These are phyloP conservation scores for Leccinum olivaceopallidum DNA, from an alignment of 768 basidiomycete genomes.

Conservation along the genomic window DNA sequence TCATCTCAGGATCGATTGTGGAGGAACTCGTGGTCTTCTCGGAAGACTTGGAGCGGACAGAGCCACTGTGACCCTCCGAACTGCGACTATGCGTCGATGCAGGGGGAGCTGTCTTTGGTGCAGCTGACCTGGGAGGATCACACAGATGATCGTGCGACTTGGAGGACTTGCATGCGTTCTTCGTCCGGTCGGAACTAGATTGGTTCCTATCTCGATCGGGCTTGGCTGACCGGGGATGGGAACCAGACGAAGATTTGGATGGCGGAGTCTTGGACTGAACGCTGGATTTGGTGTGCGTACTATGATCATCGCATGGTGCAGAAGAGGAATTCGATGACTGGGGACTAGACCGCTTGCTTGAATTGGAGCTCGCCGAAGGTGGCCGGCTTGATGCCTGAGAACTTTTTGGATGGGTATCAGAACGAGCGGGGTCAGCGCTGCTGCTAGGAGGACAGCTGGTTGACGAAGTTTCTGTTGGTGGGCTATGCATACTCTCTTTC, in stretches of 20 bases:
- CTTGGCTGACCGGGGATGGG: slow-evolving; percentile 19
- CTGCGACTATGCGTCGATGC: slow-evolving; percentile 15
- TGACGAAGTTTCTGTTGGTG: slow-evolving; percentile 29
- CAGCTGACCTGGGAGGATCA: slow-evolving; percentile 19
- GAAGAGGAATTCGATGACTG: slow-evolving; percentile 15
- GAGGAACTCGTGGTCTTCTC: slow-evolving; percentile 12
- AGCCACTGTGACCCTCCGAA: slow-evolving; percentile 12
- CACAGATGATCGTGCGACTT: slow-evolving; percentile 27
- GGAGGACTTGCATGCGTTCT: slow-evolving; percentile 15
- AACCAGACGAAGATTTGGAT: slow-evolving; percentile 16
- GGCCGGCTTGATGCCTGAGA: slow-evolving; percentile 31
- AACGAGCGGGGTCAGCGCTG: slow-evolving; percentile 23
- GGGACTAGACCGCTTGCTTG: slow-evolving; percentile 22
- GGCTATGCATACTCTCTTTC: slow-evolving; percentile 32
- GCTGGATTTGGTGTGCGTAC: slow-evolving; percentile 9
- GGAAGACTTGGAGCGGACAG: slow-evolving; percentile 16
- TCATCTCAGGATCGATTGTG: slow-evolving; percentile 2
- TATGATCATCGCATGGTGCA: slow-evolving; percentile 14
- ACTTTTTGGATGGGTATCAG: slow-evolving; percentile 22
- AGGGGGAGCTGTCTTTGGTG: slow-evolving; percentile 7
- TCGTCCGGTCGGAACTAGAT: slow-evolving; percentile 22
- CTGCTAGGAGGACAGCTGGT: slow-evolving; percentile 20
- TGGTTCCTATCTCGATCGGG: slow-evolving; percentile 13
- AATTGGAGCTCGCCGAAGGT: slow-evolving; percentile 33
- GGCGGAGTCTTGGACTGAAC: slow-evolving; percentile 15